Percentiles rank a stretch among this genome's conserved stretches.
Conservation (phyloP, 306 rosid genomes). For the Canavalia ensiformis region DNA sequence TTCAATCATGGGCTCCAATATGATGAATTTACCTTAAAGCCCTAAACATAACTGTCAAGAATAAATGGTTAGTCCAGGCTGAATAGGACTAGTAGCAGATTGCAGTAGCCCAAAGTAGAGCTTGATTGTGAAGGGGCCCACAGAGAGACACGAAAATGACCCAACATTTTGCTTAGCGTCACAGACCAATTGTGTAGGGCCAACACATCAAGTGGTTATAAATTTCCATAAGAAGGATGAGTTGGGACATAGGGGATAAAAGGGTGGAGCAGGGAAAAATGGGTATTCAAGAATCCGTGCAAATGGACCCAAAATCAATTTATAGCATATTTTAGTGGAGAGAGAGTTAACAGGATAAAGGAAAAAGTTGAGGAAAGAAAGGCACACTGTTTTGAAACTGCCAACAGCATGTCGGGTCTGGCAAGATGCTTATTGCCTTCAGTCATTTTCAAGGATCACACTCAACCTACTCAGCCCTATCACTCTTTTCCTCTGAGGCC, state of each 20-base stretch:
- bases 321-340: conserved; percentile 33
- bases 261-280: neutral
- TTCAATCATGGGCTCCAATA: conserved; percentile 4
- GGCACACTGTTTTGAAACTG: conserved; percentile 56
- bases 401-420: conserved; percentile 55
- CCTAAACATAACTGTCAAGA: neutral
- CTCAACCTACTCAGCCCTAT: neutral
- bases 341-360: neutral
- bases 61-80: conserved; percentile 26
- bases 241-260: neutral
- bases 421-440: conserved; percentile 45
- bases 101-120: conserved; percentile 45
- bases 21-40: conserved; percentile 23
- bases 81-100: conserved; percentile 46
- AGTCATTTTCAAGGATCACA: conserved; percentile 52
- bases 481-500: conserved; percentile 13
- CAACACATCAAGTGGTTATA: conserved; percentile 45
- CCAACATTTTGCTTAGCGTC: conserved; percentile 46
- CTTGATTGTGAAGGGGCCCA: conserved; percentile 53
- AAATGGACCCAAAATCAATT: conserved; percentile 53
- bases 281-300: conserved; percentile 22
- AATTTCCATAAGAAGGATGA: conserved; percentile 37
- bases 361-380: conserved; percentile 48
- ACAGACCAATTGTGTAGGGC: conserved; percentile 49
- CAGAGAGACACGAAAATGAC: conserved; percentile 58